Conservation (phyloP, 2,329 filamentous ascomycete genomes). For the Penicillium sclerotiorum region DNA sequence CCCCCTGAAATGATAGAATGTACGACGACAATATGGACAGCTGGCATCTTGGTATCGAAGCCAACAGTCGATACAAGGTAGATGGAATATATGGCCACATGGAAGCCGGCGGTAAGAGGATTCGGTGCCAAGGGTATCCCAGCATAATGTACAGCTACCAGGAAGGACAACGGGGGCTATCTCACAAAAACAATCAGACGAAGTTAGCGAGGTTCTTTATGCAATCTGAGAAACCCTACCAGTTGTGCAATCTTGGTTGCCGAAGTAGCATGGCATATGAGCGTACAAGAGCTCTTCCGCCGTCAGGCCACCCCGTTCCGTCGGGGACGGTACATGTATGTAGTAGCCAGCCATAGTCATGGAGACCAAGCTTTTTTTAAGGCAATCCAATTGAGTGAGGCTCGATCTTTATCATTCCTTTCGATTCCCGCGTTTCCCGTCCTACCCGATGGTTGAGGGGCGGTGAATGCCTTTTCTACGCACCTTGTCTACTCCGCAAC, state of each 20-base stretch:
- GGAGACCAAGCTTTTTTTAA: too few relatives aligned
- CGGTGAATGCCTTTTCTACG: too few relatives aligned
- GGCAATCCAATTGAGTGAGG: too few relatives aligned
- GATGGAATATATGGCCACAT: conserved; percentile 2
- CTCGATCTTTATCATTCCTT: too few relatives aligned
- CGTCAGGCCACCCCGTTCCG: background rate
- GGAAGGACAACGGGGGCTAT: background rate
- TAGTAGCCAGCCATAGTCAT: too few relatives aligned
- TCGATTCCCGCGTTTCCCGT: too few relatives aligned
- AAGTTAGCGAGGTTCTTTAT: too few relatives aligned
- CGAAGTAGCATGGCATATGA: background rate
- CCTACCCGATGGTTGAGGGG: too few relatives aligned
- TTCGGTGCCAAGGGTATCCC: background rate
- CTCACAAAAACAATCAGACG: too few relatives aligned
- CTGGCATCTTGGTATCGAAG: background rate
- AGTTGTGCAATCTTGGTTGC: background rate
- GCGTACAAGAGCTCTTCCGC: background rate
- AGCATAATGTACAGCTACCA: background rate
- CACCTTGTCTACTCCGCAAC: too few relatives aligned
- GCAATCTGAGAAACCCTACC: background rate
- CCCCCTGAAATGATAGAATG: background rate
- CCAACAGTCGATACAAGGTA: background rate
- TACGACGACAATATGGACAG: background rate
- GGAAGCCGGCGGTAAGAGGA: background rate
- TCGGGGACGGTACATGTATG: background rate